phyloP scores from a whole-genome alignment of 2,329 filamentous ascomycete genomes.

The Venturia pyrina region DNA sequence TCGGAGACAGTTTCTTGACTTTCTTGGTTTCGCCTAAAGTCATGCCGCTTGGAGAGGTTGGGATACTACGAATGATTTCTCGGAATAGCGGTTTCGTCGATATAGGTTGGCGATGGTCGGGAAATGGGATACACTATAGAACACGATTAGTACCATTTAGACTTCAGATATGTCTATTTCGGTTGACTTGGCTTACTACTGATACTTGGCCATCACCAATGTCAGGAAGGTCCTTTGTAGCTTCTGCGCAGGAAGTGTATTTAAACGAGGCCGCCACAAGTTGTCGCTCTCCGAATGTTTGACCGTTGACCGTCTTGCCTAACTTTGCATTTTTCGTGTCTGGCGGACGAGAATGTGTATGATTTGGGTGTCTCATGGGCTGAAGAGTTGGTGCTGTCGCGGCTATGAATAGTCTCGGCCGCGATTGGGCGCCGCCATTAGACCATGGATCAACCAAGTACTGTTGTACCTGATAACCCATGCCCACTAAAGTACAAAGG shows the following conservation, averaged over 20 bases:
- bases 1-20: no score
- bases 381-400: constrained; percentile 57
- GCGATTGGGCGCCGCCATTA: constrained; percentile 54
- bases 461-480: constrained; percentile 67
- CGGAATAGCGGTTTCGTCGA: no score
- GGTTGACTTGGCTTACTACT: no score
- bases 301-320: constrained; percentile 39
- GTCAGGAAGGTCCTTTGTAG: constrained; percentile 49
- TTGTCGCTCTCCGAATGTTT: no score
- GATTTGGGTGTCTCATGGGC: constrained; percentile 45
- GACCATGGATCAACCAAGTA: constrained; percentile 60
- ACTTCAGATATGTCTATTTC: no score
- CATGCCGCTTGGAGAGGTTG: no score
- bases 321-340: constrained; percentile 30
- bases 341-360: constrained; percentile 53
- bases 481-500: constrained; percentile 59
- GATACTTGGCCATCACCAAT: constrained; percentile 55
- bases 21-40: no score
- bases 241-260: constrained; percentile 44
- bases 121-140: no score
- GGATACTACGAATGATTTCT: no score
- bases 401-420: constrained; percentile 59
- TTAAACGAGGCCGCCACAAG: constrained; percentile 42
- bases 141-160: no score
- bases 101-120: no score